Base-by-base conservation (phyloP, 352 stramenopile genomes). In the Saprolegnia parasitica region DNA sequence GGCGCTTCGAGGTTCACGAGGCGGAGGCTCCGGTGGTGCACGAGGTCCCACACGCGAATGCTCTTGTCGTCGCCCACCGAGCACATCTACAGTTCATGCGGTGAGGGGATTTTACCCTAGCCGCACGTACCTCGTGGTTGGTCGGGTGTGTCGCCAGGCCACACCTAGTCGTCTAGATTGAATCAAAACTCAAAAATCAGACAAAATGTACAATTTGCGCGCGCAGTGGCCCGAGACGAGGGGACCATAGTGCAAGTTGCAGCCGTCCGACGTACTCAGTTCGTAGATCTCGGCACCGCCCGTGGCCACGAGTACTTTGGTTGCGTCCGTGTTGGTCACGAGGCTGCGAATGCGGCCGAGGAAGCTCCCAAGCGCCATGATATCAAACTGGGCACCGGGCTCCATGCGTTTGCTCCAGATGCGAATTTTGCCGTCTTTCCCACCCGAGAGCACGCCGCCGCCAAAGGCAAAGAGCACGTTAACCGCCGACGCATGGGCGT, bases 231-330 rank as follows among this genome's bases (percentile, higher is more conserved):
- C 86, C 32, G 84, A 87, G 15, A 96, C 74, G 45, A 96, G 75
- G 20, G 90, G 78, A 0, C 83, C 84, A 73, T 89, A 90, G 63
- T 93, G 86, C 3, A 93, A 56, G 61, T 94, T 94, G 10, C 81
- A 81, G 21, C 84, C 86, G 35, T 91, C 83, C 63, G 79, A 91
- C 8, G 83, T 82, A 0, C 81, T 81, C 35, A 93, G 83, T 65
- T 98, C 90, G 58, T 89, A 97, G 18, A 98, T 79, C 55, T 97
- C 88, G 29, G 87, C 87, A 5, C 88, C 90, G 15, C 80, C 79
- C 39, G 90, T 97, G 10, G 86, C 89, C 2, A 98, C 78, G 9
- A 97, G 64, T 4, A 98, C 68, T 75, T 96, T 96, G 20, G 77
- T 77, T 0, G 80, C 77, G 56, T 92, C 84, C 1, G 81, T 80